These are phyloP conservation scores for Coelastrella sp. DNA, from an alignment of 139 green algal genomes.

Conservation along the genomic window DNA sequence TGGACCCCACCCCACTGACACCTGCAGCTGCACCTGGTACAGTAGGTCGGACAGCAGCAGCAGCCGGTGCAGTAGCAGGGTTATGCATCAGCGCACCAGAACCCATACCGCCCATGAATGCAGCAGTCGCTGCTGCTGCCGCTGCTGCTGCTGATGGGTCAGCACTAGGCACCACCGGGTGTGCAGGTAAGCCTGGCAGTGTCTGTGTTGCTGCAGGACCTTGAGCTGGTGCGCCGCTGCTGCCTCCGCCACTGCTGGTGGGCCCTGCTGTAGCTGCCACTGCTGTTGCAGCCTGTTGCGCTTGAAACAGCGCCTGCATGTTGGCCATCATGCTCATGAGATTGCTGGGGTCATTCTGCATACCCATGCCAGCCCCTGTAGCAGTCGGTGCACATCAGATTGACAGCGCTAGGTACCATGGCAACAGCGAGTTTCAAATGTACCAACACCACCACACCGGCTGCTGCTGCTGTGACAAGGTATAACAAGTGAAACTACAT, in stretches of 20 bases:
- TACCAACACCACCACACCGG: background rate
- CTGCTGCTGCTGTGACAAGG: background rate
- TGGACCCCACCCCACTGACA: background rate
- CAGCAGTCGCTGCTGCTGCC: background rate
- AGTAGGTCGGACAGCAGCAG: background rate
- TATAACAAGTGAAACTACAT: background rate
- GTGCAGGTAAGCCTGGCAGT: background rate
- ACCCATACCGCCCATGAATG: slow-evolving; percentile 12
- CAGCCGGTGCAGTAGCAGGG: background rate
- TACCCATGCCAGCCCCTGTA: slow-evolving; percentile 8
- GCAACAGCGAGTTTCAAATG: too few species aligned
- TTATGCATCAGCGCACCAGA: background rate
- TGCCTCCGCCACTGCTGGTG: slow-evolving; percentile 13
- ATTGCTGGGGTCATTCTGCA: slow-evolving; percentile 10
- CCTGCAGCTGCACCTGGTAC: background rate
- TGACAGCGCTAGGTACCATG: too few species aligned
- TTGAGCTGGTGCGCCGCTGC: slow-evolving; percentile 14
- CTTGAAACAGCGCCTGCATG: slow-evolving; percentile 38
- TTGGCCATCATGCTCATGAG: slow-evolving; percentile 37
- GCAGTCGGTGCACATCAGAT: too few species aligned
- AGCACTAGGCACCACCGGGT: background rate
- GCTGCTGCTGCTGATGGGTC: slow-evolving; percentile 34
- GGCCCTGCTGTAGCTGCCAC: slow-evolving; percentile 43
- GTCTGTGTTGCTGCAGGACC: background rate
- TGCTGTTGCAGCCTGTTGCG: slow-evolving; percentile 40